Percentiles rank a stretch among this genome's conserved stretches.
Evolutionary conservation across 768 basidiomycete genomes (phyloP).

Genomic region (Coprinopsis strossmayeri): DNA sequence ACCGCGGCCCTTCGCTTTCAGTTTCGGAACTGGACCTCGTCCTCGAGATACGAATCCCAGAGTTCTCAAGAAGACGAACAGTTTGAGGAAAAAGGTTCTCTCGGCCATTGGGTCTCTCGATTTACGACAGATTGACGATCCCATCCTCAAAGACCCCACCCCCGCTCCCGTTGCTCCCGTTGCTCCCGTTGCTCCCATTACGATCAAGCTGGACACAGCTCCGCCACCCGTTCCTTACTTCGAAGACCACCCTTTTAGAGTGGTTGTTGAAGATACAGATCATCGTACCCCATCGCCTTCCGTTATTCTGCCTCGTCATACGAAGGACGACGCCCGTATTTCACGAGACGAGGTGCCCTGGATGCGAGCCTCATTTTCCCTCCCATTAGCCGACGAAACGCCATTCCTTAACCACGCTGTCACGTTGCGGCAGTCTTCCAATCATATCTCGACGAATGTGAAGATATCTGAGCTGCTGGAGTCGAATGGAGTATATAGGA

Average conservation of each 20-base stretch:
- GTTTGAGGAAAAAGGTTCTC: slow-evolving; percentile 1
- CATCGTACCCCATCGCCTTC: neutral
- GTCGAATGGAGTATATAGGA: slow-evolving; percentile 10
- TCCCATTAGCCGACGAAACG: slow-evolving; percentile 3
- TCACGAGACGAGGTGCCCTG: slow-evolving; percentile 4
- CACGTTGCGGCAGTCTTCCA: neutral
- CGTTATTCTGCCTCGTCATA: neutral
- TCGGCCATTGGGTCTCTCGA: neutral
- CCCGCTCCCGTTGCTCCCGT: neutral
- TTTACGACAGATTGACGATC: neutral
- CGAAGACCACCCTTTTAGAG: slow-evolving; percentile 9
- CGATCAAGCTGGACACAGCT: neutral
- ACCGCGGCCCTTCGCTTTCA: neutral
- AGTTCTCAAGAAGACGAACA: slow-evolving; percentile 3
- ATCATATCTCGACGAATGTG: neutral
- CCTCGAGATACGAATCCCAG: neutral
- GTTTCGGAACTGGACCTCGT: neutral
- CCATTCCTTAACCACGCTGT: slow-evolving; percentile 7
- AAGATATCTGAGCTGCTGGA: neutral
- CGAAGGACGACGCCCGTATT: neutral
- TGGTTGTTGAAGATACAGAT: slow-evolving; percentile 2
- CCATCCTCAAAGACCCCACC: neutral
- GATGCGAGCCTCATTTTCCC: slow-evolving; percentile 7
- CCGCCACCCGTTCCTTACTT: slow-evolving; percentile 2
- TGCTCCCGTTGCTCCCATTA: neutral